These are phyloP conservation scores for Fusarium sp. DNA, from an alignment of 2,329 filamentous ascomycete species.

Conservation along the genomic window DNA sequence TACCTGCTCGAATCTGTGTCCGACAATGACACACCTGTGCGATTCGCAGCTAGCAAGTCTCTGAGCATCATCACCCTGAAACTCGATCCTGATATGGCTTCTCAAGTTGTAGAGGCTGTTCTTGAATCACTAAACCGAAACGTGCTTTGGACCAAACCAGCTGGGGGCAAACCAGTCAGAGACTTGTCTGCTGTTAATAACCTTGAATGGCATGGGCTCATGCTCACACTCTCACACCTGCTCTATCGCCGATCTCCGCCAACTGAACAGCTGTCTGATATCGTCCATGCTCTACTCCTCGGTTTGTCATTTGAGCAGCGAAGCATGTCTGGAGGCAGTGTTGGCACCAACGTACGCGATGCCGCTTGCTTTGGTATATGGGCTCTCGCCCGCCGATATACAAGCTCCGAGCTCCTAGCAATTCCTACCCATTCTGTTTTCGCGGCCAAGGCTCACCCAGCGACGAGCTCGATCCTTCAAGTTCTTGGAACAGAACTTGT, in stretches of 20 bases:
- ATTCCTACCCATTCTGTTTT: conserved; percentile 64
- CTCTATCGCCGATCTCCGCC: conserved; percentile 87
- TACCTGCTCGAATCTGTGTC: conserved; percentile 81
- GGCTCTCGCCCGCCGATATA: conserved; percentile 89
- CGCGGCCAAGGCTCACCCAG: conserved; percentile 52
- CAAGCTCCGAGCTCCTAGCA: conserved; percentile 77
- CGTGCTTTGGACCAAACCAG: conserved; percentile 62
- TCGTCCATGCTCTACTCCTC: conserved; percentile 80
- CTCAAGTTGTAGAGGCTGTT: conserved; percentile 88
- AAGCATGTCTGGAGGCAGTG: conserved; percentile 82
- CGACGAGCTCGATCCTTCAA: conserved; percentile 70
- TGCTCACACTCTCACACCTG: conserved; percentile 86
- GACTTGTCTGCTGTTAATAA: conserved; percentile 82
- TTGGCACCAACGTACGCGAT: conserved; percentile 92
- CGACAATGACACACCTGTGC: conserved; percentile 91
- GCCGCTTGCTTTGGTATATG: conserved; percentile 97
- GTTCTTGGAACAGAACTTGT: conserved; percentile 84
- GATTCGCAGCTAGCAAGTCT: conserved; percentile 91
- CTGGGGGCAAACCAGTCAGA: conserved; percentile 52
- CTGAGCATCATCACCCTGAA: conserved; percentile 88
- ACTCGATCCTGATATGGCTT: conserved; percentile 81
- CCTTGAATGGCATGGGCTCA: conserved; percentile 91
- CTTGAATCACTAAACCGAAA: conserved; percentile 74
- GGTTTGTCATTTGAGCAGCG: conserved; percentile 91
- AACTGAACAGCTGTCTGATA: conserved; percentile 73